These are phyloP conservation scores for Candida ipomoeae DNA, from an alignment of 805 yeast genomes.

Conservation along the genomic window DNA sequence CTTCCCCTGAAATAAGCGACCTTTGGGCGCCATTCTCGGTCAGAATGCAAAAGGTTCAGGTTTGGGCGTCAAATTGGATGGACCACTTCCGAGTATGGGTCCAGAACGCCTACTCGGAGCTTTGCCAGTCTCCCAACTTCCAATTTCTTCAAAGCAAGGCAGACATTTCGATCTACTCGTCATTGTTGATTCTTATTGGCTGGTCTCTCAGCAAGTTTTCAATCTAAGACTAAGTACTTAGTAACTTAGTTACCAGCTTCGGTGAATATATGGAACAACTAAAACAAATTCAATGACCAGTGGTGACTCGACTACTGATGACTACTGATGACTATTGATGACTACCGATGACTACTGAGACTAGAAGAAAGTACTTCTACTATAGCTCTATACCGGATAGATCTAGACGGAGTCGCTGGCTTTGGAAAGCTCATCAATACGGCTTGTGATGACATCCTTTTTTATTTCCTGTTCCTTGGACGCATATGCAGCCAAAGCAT, in stretches of 20 bases:
- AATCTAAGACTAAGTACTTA: not conserved
- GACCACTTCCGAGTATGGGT: not conserved
- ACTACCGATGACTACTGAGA: not conserved
- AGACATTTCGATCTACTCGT: constrained; percentile 13
- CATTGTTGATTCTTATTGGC: constrained; percentile 10
- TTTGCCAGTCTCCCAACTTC: not conserved
- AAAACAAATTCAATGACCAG: no score
- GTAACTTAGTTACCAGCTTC: no score
- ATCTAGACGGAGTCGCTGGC: not conserved
- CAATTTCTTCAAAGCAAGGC: constrained; percentile 5
- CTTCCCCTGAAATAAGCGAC: not conserved
- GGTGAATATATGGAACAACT: no score
- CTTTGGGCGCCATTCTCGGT: not conserved
- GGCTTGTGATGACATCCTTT: not conserved
- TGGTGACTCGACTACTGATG: no score
- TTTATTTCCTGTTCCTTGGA: constrained; percentile 24
- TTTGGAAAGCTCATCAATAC: not conserved
- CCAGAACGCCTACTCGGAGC: not conserved
- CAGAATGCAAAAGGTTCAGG: not conserved
- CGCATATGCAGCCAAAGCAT: constrained; percentile 30
- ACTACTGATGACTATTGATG: no score
- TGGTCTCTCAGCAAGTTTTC: constrained; percentile 10
- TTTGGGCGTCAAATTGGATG: not conserved
- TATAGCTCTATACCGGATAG: not conserved
- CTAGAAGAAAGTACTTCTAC: not conserved